Evolutionary conservation across 768 basidiomycete genomes (phyloP).

Genomic region (Boletus pseudopeckii): DNA sequence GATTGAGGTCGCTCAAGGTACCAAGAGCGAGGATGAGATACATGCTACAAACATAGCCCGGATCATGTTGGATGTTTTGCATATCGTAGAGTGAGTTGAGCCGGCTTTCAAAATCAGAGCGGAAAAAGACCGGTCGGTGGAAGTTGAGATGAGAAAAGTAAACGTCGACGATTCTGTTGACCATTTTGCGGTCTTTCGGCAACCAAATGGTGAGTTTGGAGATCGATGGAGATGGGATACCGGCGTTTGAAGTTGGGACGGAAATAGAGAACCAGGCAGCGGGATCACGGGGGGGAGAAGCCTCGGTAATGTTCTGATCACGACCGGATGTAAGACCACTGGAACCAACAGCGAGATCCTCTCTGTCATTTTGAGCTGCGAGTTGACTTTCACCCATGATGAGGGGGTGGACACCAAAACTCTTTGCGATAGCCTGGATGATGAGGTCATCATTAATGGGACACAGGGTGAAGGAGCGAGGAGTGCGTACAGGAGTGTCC

Average conservation of each 20-base stretch:
- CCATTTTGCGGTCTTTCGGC: conserved; percentile 72
- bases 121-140: conserved; percentile 75
- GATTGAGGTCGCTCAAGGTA: conserved; percentile 78
- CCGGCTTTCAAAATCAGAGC: conserved; percentile 62
- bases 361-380: conserved; percentile 49
- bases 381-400: conserved; percentile 67
- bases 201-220: conserved; percentile 53
- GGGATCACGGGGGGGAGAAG: conserved; percentile 56
- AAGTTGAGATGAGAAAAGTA: conserved; percentile 77
- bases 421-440: conserved; percentile 63
- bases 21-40: conserved; percentile 79
- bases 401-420: conserved; percentile 70
- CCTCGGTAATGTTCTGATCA: conserved; percentile 55
- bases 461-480: not conserved
- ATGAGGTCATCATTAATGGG: conserved; percentile 7
- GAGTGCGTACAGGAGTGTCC: conserved; percentile 47
- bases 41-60: conserved; percentile 74
- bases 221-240: conserved; percentile 17
- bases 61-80: conserved; percentile 53
- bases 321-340: conserved; percentile 67
- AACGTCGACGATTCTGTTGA: conserved; percentile 56
- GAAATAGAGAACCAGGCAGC: conserved; percentile 58
- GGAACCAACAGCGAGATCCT: conserved; percentile 77
- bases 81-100: conserved; percentile 67
- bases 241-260: conserved; percentile 45